These are phyloP conservation scores for Penicillium sp. DNA, from an alignment of 2,329 filamentous ascomycete genomes.

Conservation along the genomic window DNA sequence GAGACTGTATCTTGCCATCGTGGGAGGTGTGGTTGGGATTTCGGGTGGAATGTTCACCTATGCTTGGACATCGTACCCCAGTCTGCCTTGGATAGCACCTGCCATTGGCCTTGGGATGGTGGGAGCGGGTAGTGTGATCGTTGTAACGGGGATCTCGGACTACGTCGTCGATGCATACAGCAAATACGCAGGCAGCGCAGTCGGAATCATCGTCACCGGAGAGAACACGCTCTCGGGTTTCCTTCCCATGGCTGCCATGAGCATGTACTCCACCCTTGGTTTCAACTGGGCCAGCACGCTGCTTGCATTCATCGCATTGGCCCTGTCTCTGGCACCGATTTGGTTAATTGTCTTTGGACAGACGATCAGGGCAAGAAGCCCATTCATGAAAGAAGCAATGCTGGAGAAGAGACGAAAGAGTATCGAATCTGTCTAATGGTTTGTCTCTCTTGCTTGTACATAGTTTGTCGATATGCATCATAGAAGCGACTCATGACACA, in stretches of 20 bases:
- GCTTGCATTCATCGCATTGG: constrained; percentile 40
- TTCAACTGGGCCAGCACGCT: constrained; percentile 42
- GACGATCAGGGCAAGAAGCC: constrained; percentile 30
- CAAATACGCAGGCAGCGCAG: constrained; percentile 46
- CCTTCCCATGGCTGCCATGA: constrained; percentile 41
- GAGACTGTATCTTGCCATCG: constrained; percentile 41
- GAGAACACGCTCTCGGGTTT: constrained; percentile 45
- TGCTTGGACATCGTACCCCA: constrained; percentile 34
- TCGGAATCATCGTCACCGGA: constrained; percentile 44
- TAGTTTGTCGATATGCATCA: background rate
- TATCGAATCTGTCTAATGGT: constrained; percentile 16
- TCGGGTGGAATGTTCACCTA: constrained; percentile 37
- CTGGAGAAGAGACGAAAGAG: constrained; percentile 24
- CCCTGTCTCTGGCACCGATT: constrained; percentile 34
- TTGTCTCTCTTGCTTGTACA: background rate
- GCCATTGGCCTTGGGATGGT: constrained; percentile 35
- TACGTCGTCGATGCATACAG: constrained; percentile 49
- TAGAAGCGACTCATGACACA: background rate
- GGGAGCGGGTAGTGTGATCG: constrained; percentile 41
- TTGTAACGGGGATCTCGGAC: constrained; percentile 47
- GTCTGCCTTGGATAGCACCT: constrained; percentile 35
- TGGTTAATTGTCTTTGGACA: constrained; percentile 38
- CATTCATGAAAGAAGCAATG: constrained; percentile 26
- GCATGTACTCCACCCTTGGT: constrained; percentile 38
- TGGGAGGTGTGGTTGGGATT: constrained; percentile 33